Evolutionary conservation across 768 basidiomycete genomes (phyloP).

Genomic region (Tubosaeta sp.): DNA sequence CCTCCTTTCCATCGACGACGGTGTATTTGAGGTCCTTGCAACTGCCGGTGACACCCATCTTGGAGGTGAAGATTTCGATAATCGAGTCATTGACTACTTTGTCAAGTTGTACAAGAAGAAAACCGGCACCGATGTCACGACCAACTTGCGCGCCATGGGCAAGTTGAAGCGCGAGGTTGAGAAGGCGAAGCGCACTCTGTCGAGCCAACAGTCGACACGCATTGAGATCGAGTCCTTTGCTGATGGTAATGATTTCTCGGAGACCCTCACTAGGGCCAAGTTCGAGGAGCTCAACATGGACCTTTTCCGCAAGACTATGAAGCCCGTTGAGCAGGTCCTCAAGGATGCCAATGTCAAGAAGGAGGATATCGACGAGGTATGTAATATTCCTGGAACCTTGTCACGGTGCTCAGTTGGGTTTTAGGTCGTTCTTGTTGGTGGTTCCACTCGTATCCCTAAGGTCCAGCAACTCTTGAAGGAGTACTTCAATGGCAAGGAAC

Average conservation of each 20-base stretch:
- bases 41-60: conserved; percentile 94
- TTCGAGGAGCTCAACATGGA: conserved; percentile 99
- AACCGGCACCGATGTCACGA: conserved; percentile 77
- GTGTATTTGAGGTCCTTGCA: conserved; percentile 86
- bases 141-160: conserved; percentile 79
- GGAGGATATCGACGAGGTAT: conserved; percentile 88
- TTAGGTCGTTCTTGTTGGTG: conserved; percentile 86
- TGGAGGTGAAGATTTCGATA: conserved; percentile 95
- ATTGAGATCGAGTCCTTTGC: conserved; percentile 97
- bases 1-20: conserved; percentile 90
- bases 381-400: conserved; percentile 5
- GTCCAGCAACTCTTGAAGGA: conserved; percentile 98
- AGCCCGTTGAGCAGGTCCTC: conserved; percentile 97
- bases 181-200: conserved; percentile 92
- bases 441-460: conserved; percentile 99
- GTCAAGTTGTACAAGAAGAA: conserved; percentile 90
- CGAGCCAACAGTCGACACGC: conserved; percentile 82
- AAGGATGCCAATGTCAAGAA: conserved; percentile 99
- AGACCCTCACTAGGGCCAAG: conserved; percentile 96
- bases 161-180: conserved; percentile 93
- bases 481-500: conserved; percentile 95
- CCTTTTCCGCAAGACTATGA: conserved; percentile 99
- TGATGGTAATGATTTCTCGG: conserved; percentile 94
- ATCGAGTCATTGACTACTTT: conserved; percentile 87
- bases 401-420: not conserved